Conservation (phyloP, 2,329 filamentous ascomycete genomes). For the Zelopaecilomyces penicillatus region DNA sequence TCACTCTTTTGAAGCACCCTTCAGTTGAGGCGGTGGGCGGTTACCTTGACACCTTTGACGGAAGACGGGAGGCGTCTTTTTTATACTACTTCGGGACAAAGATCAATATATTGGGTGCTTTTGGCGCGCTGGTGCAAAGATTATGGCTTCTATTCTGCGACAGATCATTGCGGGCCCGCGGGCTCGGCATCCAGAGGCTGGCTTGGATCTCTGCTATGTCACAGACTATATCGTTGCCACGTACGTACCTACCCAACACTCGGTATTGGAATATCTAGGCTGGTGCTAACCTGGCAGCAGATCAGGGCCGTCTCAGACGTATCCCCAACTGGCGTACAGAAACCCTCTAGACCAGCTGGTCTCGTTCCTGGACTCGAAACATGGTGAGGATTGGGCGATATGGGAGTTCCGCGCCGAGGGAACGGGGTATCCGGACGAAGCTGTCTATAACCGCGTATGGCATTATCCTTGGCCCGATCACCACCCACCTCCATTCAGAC, state of each 20-base stretch:
- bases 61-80: too few species aligned
- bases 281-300: constrained; percentile 35
- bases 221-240: constrained; percentile 67
- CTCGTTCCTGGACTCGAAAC: constrained; percentile 76
- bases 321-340: constrained; percentile 85
- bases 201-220: constrained; percentile 92
- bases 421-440: constrained; percentile 85
- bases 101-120: too few species aligned
- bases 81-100: too few species aligned
- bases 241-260: constrained; percentile 26
- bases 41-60: too few species aligned
- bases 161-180: constrained; percentile 88
- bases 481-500: constrained; percentile 84
- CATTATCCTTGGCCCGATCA: constrained; percentile 98
- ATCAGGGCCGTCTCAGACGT: constrained; percentile 82
- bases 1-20: too few species aligned
- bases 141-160: constrained; percentile 64
- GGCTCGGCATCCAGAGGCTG: constrained; percentile 74
- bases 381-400: constrained; percentile 80
- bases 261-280: not conserved
- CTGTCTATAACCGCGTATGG: constrained; percentile 75
- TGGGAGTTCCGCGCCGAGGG: constrained; percentile 98
- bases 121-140: too few species aligned
- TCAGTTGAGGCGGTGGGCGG: too few species aligned
- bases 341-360: constrained; percentile 86